phyloP scores from a whole-genome alignment of 495 filamentous ascomycete species.

The Penicillium taxi region DNA sequence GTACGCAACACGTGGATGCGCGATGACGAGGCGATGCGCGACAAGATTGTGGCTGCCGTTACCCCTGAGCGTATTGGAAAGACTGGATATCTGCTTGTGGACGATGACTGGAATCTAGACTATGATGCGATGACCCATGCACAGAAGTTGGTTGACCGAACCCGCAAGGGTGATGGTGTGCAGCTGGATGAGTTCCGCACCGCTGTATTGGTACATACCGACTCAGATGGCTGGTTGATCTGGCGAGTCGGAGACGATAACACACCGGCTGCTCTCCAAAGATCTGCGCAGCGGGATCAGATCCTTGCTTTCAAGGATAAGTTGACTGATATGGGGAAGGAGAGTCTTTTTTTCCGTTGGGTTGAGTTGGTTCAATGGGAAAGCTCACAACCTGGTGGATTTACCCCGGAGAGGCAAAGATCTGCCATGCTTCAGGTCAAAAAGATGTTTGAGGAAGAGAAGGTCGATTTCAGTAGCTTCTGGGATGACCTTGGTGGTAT shows the following conservation, averaged over 20 bases:
- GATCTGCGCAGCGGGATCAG: constrained; percentile 44
- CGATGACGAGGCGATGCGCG: constrained; percentile 40
- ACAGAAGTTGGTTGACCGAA: constrained; percentile 48
- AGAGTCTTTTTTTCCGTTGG: constrained; percentile 77
- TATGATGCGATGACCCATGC: constrained; percentile 66
- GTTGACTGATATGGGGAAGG: constrained; percentile 64
- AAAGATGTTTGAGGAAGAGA: constrained; percentile 60
- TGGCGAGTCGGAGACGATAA: constrained; percentile 48
- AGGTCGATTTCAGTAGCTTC: constrained; percentile 69
- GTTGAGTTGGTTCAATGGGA: constrained; percentile 81
- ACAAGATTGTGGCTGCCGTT: constrained; percentile 55
- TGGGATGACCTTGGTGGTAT: constrained; percentile 64
- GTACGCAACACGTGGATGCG: constrained; percentile 37
- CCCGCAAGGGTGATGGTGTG: constrained; percentile 40
- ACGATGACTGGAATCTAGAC: constrained; percentile 73
- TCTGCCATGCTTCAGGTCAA: constrained; percentile 56
- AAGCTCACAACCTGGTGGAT: constrained; percentile 63
- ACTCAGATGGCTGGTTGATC: constrained; percentile 58
- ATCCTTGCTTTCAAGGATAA: constrained; percentile 64
- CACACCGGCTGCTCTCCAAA: constrained; percentile 42
- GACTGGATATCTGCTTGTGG: constrained; percentile 73
- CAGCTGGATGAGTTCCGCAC: constrained; percentile 49
- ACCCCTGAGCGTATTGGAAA: constrained; percentile 54
- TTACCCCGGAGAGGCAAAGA: constrained; percentile 58
- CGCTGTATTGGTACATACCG: constrained; percentile 56